phyloP scores from a whole-genome alignment of 192 early-diverging fungal species.

The Coemansia sp. region DNA sequence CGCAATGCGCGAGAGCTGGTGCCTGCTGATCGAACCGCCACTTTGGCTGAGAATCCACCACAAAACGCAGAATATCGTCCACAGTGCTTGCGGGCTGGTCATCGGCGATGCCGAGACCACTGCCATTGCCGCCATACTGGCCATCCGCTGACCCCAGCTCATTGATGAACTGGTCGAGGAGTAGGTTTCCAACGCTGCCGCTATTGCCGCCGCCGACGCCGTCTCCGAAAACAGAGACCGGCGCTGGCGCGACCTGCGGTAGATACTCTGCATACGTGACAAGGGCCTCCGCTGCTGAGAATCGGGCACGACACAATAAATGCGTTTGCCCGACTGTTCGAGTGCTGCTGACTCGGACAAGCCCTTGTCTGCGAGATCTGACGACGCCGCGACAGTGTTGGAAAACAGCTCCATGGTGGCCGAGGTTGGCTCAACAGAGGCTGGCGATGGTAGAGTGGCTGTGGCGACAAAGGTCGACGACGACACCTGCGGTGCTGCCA shows the following conservation, averaged over 20 bases:
- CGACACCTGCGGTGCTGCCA: neutral
- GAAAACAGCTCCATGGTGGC: conserved; percentile 33
- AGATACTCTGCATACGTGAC: conserved; percentile 51
- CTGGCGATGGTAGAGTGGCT: conserved; percentile 25
- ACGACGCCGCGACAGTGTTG: conserved; percentile 29
- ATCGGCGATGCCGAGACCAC: conserved; percentile 41
- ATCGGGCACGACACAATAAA: conserved; percentile 43
- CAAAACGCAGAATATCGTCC: conserved; percentile 53
- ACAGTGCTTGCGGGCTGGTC: conserved; percentile 45
- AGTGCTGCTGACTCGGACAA: conserved; percentile 58
- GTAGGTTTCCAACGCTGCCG: conserved; percentile 36
- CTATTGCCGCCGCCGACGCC: conserved; percentile 14
- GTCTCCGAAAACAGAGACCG: conserved; percentile 29
- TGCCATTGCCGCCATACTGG: conserved; percentile 34
- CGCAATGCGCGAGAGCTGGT: conserved; percentile 49
- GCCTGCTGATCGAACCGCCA: conserved; percentile 52
- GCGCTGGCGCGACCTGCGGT: conserved; percentile 30
- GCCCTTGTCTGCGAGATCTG: conserved; percentile 51
- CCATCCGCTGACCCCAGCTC: conserved; percentile 54
- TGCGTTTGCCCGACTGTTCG: conserved; percentile 52
- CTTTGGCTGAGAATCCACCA: conserved; percentile 51
- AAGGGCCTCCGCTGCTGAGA: conserved; percentile 57
- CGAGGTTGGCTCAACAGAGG: conserved; percentile 19
- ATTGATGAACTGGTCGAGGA: conserved; percentile 51
- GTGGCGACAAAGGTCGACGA: conserved; percentile 4